Base-by-base conservation (phyloP, 78 protist species). In the Monocercomonoides exilis region DNA sequence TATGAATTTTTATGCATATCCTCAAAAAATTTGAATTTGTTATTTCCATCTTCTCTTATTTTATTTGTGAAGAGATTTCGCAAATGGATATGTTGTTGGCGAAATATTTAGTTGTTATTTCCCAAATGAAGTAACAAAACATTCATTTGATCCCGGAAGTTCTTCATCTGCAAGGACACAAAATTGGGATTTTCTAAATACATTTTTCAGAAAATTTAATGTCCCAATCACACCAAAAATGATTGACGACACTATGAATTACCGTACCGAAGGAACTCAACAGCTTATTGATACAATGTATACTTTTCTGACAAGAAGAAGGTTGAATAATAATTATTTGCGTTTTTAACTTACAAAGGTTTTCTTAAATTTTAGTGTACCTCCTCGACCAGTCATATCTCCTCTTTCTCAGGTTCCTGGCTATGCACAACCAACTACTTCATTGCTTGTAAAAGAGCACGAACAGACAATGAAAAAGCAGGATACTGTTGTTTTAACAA, bases 231-330 rank as follows among this genome's bases (percentile, higher is more conserved):
- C 85, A 32, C 36, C 1, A 38, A 1, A 54, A 2, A 1, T 86
- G 32, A 54, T 86, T 33, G 81, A 86, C 29, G 88, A 86, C 77
- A 32, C 41, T 33, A 63, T 86, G 2, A 4, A 63, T 63, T 34
- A n/a, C 32, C 81, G 43, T 3, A 43, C 38, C 2, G 38, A 2
- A 3, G 79, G 85, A 2, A 33, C 35, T 5, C 1, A 44, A 1
- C 3, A 34, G 1, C 84, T 86, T 2, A 3, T 86, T 2, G 2
- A 86, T 29, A 5, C 3, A 32, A 11, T 86, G 42, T 86, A 86
- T 64, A 2, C 88, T 1, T 54, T 35, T 35, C 81, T 86, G 21
- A 86, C 88, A 43, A 44, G 34, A 63, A 21, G 88, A 5, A 34
- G 38, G 70, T n/a, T n/a, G n/a, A n/a, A n/a, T n/a, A n/a, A n/a